phyloP scores from a whole-genome alignment of 164 flowering plant genomes.

The Platanus orientalis region DNA sequence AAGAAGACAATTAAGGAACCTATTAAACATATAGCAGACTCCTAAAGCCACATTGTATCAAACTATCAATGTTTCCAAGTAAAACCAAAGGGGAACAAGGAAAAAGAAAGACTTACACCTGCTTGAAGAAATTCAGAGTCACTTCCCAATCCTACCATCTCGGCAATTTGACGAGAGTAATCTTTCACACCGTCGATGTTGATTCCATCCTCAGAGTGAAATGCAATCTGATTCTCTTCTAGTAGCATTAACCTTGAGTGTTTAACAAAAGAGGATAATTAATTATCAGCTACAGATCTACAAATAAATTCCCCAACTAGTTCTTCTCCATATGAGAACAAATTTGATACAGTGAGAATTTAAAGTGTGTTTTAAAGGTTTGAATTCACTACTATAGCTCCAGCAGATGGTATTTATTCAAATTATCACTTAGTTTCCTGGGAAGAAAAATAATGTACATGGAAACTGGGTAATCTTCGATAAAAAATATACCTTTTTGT shows the following conservation, averaged over 20 bases:
- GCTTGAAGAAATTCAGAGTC: conserved; percentile 78
- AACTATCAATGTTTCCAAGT: not conserved
- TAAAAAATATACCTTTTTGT: conserved; percentile 64
- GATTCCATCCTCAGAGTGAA: conserved; percentile 84
- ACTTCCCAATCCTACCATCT: conserved; percentile 85
- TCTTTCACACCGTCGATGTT: conserved; percentile 84
- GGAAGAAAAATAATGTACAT: not conserved
- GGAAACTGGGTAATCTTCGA: not conserved
- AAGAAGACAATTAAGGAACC: not conserved
- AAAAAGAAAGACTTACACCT: conserved; percentile 60
- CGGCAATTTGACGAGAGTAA: conserved; percentile 89
- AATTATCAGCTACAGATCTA: not conserved
- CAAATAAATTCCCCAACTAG: not conserved
- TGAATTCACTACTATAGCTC: not conserved
- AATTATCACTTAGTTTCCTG: not conserved
- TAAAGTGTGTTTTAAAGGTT: not conserved
- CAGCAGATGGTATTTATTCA: not conserved
- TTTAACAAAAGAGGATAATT: not conserved
- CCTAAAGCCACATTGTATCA: too few species aligned
- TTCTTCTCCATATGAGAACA: not conserved
- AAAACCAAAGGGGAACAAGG: not conserved
- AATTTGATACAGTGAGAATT: not conserved
- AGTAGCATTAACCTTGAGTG: conserved; percentile 74
- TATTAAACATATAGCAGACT: too few species aligned
- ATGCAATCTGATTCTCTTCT: conserved; percentile 96